Conservation (phyloP, 108 stramenopile species). For the Epithemia pelagica region DNA sequence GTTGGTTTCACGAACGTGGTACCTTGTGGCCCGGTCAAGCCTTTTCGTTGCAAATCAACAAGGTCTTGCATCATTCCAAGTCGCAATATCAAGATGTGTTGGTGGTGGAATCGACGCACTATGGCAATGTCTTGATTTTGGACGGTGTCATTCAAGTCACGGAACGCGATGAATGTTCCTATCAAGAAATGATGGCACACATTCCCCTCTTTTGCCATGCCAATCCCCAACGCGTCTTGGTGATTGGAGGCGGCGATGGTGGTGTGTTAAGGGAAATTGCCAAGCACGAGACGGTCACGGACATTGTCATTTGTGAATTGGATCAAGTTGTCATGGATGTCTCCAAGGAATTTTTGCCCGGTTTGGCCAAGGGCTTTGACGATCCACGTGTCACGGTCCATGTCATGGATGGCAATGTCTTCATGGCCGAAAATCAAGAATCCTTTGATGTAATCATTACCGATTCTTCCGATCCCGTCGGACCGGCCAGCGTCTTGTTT, state of each 20-base stretch:
- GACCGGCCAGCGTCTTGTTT: conserved; percentile 93
- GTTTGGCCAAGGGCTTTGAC: conserved; percentile 83
- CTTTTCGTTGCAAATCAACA: conserved; percentile 73
- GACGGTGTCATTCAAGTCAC: conserved; percentile 98
- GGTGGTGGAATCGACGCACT: conserved; percentile 86
- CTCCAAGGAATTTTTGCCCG: conserved; percentile 76
- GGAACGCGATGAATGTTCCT: conserved; percentile 91
- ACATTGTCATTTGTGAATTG: conserved; percentile 95
- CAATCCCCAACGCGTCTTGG: conserved; percentile 83
- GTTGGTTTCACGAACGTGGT: conserved; percentile 87
- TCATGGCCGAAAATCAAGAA: conserved; percentile 73
- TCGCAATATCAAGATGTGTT: conserved; percentile 93
- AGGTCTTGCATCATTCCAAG: conserved; percentile 67
- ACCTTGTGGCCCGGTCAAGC: conserved; percentile 81
- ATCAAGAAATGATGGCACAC: conserved; percentile 98
- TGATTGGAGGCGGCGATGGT: conserved; percentile 98
- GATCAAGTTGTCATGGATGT: conserved; percentile 80
- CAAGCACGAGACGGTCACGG: conserved; percentile 76
- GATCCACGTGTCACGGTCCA: conserved; percentile 87
- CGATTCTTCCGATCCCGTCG: conserved; percentile 86
- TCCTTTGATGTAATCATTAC: conserved; percentile 88
- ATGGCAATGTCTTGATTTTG: conserved; percentile 92
- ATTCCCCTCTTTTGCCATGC: conserved; percentile 91
- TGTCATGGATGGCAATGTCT: conserved; percentile 83
- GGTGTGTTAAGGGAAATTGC: conserved; percentile 94